Evolutionary conservation across 768 basidiomycete genomes (phyloP).

Genomic region (Mycena latifolia): DNA sequence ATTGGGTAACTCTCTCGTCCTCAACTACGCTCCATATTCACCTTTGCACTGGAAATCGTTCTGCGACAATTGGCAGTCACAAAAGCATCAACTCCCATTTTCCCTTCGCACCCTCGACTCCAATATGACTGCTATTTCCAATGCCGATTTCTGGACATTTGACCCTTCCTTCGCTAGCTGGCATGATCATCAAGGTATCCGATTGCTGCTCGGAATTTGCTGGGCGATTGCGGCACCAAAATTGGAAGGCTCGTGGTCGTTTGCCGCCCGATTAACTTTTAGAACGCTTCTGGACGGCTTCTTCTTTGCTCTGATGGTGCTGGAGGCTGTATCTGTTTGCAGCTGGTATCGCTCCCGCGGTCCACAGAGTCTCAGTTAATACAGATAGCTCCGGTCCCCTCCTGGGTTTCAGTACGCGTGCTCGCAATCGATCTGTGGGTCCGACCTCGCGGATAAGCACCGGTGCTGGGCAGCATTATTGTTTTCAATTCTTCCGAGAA

Average conservation of each 20-base stretch:
- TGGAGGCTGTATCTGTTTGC: slow-evolving; percentile 13
- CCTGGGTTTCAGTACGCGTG: neutral
- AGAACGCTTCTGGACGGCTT: slow-evolving; percentile 22
- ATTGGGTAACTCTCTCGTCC: neutral
- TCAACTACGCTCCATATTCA: neutral
- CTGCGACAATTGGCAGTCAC: neutral
- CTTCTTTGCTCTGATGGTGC: slow-evolving; percentile 17
- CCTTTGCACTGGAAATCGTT: too few relatives aligned
- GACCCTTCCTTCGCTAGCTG: neutral
- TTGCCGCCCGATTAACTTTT: slow-evolving; percentile 16
- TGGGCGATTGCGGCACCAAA: slow-evolving; percentile 10
- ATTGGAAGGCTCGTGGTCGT: slow-evolving; percentile 5
- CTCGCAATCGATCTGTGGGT: slow-evolving; percentile 23
- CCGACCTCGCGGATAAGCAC: slow-evolving; percentile 7
- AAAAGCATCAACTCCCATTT: neutral
- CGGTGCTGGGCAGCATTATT: neutral
- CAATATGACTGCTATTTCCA: neutral
- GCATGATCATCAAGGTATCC: neutral
- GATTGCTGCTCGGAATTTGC: neutral
- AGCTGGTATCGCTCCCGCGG: slow-evolving; percentile 5
- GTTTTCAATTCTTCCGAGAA: neutral
- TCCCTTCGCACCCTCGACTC: neutral
- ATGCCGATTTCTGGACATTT: neutral
- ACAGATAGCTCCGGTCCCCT: neutral
- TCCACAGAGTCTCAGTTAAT: neutral